Conservation (phyloP, 225 moss, liverwort and hornwort species). For the Sphagnum contortum region DNA sequence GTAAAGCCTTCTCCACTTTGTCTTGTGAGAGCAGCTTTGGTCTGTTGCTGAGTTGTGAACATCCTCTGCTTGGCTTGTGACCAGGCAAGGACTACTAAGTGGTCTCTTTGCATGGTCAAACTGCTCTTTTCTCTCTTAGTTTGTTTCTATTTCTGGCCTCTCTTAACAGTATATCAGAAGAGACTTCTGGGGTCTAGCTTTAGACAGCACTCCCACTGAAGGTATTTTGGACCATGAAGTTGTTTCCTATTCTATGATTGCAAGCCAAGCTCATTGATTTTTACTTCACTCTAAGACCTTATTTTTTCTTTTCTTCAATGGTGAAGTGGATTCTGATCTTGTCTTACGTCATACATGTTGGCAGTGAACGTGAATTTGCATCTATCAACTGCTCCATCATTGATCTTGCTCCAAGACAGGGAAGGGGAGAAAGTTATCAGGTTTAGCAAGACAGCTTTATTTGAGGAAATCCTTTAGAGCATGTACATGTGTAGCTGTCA, state of each 20-base stretch:
- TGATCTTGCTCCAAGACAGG: conserved; percentile 57
- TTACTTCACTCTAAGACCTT: neutral
- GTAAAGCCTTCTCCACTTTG: conserved; percentile 11
- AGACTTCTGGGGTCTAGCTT: too few species aligned
- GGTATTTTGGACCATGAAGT: neutral
- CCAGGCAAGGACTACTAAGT: neutral
- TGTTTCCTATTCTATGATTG: neutral
- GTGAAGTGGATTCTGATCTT: neutral
- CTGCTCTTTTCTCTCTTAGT: conserved; percentile 1
- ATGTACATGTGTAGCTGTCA: conserved; percentile 83
- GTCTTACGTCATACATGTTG: conserved; percentile 44
- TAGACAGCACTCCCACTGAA: too few species aligned
- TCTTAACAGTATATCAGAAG: neutral
- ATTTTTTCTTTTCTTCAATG: neutral
- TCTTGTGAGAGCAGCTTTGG: conserved; percentile 1
- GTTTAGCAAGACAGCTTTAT: conserved; percentile 64
- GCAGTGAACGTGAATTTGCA: conserved; percentile 78
- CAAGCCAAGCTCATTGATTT: neutral
- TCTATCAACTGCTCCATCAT: conserved; percentile 63
- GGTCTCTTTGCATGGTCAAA: neutral
- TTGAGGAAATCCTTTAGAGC: conserved; percentile 64
- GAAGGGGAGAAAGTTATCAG: conserved; percentile 62
- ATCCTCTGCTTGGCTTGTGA: conserved; percentile 1
- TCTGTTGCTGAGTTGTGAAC: neutral
- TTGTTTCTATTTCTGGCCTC: conserved; percentile 2